Base-by-base conservation (phyloP, 2,329 filamentous ascomycete genomes). In the Penicillium sp. region DNA sequence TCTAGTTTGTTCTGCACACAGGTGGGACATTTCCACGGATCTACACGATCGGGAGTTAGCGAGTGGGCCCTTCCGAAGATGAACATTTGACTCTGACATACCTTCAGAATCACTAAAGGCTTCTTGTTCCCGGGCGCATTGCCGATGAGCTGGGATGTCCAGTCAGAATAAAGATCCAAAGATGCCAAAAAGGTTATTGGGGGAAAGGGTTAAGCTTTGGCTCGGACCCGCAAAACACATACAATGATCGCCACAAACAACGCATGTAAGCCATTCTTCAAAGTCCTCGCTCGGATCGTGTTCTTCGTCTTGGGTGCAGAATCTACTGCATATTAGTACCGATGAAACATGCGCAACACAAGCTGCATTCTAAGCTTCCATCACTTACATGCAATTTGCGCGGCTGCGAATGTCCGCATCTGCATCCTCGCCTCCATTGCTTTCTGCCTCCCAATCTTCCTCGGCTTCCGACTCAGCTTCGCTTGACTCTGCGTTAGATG, bases 281-380 rank as follows among this genome's bases (percentile, higher is more conserved):
- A 85, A 93, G 54, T 90, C 87, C 55, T 87, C 86, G 54, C 80
- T 83, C 1, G 87, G 87, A 58, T 91, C 88, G 53, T 91, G 77
- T 44, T 93, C 86, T 69, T 94, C 88, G 55, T 87, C 84, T 65
- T 88, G 78, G 46, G 83, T 82, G 71, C 90, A 96, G 61, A 91
- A 94, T 55, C 89, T 86, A 70, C 53, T 42, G 46, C 42, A n/a
- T 47, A 49, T 69, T 51, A 74, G 65, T 49, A 58, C 48, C 16
- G 29, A 8, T 24, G 3, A 4, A 11, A 9, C 24, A 35, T 24
- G 16, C n/a, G 14, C 3, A 27, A 24, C 23, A 11, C 27, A 13
- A 24, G 7, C 14, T 34, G 22, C 8, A 10, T 4, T 31, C 20
- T 11, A 29, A 57, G 47, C 14, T 18, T 40, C 45, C 38, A 34